Percentiles rank a stretch among this genome's conserved stretches.
phyloP scores from a whole-genome alignment of 768 basidiomycete species.

The Galerina marginata region DNA sequence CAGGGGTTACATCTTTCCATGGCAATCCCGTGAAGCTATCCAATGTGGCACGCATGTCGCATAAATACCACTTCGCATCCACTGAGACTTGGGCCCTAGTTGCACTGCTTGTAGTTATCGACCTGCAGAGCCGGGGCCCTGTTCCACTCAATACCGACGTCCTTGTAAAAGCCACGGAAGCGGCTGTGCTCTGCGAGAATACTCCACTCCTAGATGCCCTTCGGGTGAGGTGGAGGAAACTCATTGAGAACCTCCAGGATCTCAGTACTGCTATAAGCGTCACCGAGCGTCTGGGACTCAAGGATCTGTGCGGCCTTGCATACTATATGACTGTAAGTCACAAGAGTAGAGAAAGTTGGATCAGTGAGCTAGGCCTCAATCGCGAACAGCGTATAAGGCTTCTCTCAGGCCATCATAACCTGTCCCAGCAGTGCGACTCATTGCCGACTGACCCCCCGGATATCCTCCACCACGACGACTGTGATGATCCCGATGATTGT shows the following conservation, averaged over 20 bases:
- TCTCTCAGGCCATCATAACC: too few species aligned
- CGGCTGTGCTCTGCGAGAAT: conserved; percentile 51
- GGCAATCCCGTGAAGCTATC: conserved; percentile 47
- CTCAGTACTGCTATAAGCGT: conserved; percentile 47
- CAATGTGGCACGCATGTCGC: conserved; percentile 54
- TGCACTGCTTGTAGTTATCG: conserved; percentile 39
- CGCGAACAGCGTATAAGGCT: too few species aligned
- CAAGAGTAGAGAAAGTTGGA: too few species aligned
- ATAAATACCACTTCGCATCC: conserved; percentile 60
- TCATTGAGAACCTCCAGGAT: conserved; percentile 49
- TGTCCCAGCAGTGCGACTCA: too few species aligned
- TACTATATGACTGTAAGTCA: conserved; percentile 29
- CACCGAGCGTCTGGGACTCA: conserved; percentile 53
- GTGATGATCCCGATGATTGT: too few species aligned
- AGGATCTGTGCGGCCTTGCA: conserved; percentile 50
- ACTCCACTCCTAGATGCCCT: conserved; percentile 47
- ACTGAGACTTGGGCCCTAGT: conserved; percentile 54
- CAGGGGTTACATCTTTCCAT: conserved; percentile 11
- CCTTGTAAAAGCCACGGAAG: conserved; percentile 53
- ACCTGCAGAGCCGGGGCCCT: conserved; percentile 3
- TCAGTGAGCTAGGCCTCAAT: too few species aligned
- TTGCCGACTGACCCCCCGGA: too few species aligned
- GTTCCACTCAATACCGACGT: conserved; percentile 32
- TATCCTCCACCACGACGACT: too few species aligned
- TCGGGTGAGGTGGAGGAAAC: conserved; percentile 50